phyloP scores from a whole-genome alignment of 768 basidiomycete genomes.

The Mycena sanguinolenta region DNA sequence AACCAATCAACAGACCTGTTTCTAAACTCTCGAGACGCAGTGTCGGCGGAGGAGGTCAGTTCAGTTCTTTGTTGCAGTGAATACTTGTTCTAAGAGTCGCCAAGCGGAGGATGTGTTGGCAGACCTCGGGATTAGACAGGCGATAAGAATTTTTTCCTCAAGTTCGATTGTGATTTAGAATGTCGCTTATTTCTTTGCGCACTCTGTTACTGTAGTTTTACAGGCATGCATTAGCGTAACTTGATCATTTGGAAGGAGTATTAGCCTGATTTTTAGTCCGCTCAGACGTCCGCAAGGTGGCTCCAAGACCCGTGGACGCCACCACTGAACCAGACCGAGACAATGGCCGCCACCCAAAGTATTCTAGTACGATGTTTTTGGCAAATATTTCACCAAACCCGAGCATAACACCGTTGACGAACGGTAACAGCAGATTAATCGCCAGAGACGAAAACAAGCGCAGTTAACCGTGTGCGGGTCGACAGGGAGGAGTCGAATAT shows the following conservation, averaged over 20 bases:
- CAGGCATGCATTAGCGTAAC: neutral
- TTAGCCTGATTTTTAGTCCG: conserved; percentile 17
- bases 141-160: conserved; percentile 85
- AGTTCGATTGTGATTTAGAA: conserved; percentile 62
- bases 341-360: conserved; percentile 61
- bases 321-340: conserved; percentile 52
- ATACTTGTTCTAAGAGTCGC: conserved; percentile 23
- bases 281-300: conserved; percentile 13
- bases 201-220: neutral
- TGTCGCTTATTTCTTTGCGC: neutral
- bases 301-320: conserved; percentile 51
- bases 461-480: conserved; percentile 74
- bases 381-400: conserved; percentile 97
- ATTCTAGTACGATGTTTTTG: conserved; percentile 75
- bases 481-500: conserved; percentile 80
- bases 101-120: conserved; percentile 83
- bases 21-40: conserved; percentile 37
- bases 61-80: neutral
- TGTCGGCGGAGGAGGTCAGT: conserved; percentile 75
- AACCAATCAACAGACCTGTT: neutral
- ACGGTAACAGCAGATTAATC: conserved; percentile 88
- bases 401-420: conserved; percentile 95
- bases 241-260: conserved; percentile 24
- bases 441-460: conserved; percentile 81
- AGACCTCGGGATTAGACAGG: conserved; percentile 86